phyloP scores from a whole-genome alignment of 2,329 filamentous ascomycete species.

The Pseudocercospora pini-densiflorae region DNA sequence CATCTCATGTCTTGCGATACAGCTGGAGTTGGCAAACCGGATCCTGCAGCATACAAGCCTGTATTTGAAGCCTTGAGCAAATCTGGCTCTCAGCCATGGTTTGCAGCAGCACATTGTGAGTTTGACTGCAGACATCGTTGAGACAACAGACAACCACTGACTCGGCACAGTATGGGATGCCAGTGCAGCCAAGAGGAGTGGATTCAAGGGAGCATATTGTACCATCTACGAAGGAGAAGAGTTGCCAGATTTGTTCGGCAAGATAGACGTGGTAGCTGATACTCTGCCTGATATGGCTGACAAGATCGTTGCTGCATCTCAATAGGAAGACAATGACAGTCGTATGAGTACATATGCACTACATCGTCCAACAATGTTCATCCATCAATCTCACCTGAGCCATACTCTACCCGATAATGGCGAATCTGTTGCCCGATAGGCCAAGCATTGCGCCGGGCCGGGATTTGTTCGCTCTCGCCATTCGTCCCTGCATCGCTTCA shows the following conservation, averaged over 20 bases:
- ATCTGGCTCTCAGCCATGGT: slow-evolving; percentile 50
- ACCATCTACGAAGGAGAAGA: slow-evolving; percentile 57
- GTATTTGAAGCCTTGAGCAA: slow-evolving; percentile 47
- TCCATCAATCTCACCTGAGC: background rate
- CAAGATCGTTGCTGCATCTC: slow-evolving; percentile 34
- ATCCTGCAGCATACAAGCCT: slow-evolving; percentile 51
- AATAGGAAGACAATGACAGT: slow-evolving; percentile 6
- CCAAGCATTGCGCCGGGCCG: background rate
- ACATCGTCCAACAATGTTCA: too few species aligned
- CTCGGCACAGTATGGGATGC: slow-evolving; percentile 38
- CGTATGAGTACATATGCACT: too few species aligned
- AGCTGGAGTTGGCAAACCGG: slow-evolving; percentile 55
- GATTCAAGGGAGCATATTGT: slow-evolving; percentile 60
- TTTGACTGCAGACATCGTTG: slow-evolving; percentile 61
- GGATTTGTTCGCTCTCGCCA: background rate
- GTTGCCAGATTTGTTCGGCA: slow-evolving; percentile 52
- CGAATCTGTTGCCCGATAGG: background rate
- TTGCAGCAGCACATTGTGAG: slow-evolving; percentile 62
- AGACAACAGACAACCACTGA: background rate
- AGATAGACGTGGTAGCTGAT: slow-evolving; percentile 19
- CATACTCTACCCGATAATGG: background rate
- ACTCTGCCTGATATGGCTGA: slow-evolving; percentile 52
- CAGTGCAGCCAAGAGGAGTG: slow-evolving; percentile 54
- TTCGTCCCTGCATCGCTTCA: background rate
- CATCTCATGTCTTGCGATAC: slow-evolving; percentile 59